Evolutionary conservation across 2,329 filamentous ascomycete species (phyloP).

Genomic region (Scedosporium apiospermum): DNA sequence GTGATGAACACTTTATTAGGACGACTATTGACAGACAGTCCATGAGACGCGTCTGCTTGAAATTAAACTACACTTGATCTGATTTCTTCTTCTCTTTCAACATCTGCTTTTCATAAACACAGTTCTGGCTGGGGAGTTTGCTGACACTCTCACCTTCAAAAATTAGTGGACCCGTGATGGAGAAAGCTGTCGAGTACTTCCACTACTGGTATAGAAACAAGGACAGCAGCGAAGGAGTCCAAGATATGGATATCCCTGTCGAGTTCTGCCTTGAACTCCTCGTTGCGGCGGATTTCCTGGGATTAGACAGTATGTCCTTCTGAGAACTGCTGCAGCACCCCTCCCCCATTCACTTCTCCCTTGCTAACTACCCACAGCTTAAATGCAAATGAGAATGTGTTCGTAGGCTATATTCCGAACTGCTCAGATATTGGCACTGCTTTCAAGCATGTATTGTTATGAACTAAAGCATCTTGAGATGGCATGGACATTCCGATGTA

Average conservation of each 20-base stretch:
- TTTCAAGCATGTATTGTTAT: no score
- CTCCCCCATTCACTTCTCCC: conserved; percentile 8
- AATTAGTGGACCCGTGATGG: conserved; percentile 59
- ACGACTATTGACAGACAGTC: conserved; percentile 9
- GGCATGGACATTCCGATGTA: no score
- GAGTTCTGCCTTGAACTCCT: conserved; percentile 71
- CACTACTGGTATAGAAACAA: conserved; percentile 78
- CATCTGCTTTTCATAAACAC: neutral
- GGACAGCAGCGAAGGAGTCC: conserved; percentile 56
- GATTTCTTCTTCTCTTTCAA: conserved; percentile 4
- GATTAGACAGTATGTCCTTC: conserved; percentile 39
- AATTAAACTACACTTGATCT: conserved; percentile 11
- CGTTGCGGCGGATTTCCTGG: conserved; percentile 68
- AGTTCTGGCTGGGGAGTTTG: neutral
- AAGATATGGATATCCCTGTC: conserved; percentile 71
- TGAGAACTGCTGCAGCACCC: neutral
- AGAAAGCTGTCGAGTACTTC: conserved; percentile 76
- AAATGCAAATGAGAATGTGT: conserved; percentile 28
- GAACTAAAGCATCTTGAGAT: no score
- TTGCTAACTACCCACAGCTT: conserved; percentile 20
- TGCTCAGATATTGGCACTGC: neutral
- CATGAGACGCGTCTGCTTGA: conserved; percentile 9
- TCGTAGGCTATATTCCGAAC: conserved; percentile 13
- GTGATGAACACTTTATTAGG: conserved; percentile 5
- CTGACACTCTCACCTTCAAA: conserved; percentile 4